Conservation (phyloP, 2,329 filamentous ascomycete species). For the Arthroderma uncinatum region DNA sequence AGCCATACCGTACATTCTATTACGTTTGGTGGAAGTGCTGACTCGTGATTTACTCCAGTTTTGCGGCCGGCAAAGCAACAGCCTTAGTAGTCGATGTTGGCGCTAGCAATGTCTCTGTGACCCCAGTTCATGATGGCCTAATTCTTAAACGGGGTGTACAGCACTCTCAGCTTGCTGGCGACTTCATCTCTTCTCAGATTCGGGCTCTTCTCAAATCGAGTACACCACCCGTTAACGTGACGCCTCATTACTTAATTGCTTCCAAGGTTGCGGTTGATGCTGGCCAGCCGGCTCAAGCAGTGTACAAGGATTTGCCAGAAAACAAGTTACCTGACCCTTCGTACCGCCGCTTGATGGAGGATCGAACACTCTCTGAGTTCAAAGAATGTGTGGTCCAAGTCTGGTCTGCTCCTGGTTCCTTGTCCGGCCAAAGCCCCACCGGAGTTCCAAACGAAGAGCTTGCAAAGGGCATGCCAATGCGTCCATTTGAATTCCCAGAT, state of each 20-base stretch:
- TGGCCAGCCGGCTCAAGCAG: constrained; percentile 64
- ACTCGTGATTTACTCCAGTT: constrained; percentile 35
- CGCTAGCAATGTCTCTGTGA: constrained; percentile 76
- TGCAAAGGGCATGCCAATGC: constrained; percentile 60
- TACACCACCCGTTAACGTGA: constrained; percentile 56
- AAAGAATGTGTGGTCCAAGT: constrained; percentile 95
- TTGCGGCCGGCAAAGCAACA: constrained; percentile 84
- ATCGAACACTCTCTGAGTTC: constrained; percentile 86
- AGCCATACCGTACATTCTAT: constrained; percentile 13
- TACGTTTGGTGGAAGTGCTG: not conserved
- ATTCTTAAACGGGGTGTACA: constrained; percentile 83
- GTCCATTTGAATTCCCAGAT: constrained; percentile 93
- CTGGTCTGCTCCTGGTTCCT: constrained; percentile 69
- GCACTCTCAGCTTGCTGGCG: constrained; percentile 71
- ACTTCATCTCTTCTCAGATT: constrained; percentile 83
- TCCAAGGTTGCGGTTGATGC: constrained; percentile 85
- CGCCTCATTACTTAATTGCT: constrained; percentile 77
- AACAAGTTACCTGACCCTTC: constrained; percentile 50
- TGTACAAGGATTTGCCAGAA: constrained; percentile 57
- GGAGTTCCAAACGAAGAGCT: constrained; percentile 62
- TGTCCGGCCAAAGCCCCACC: constrained; percentile 40
- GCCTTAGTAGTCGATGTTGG: constrained; percentile 88
- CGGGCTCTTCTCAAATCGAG: constrained; percentile 64
- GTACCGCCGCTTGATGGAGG: constrained; percentile 77
- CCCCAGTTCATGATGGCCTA: constrained; percentile 87